Conservation (phyloP, 1,284 basidiomycete species). For the Cutaneotrichosporon sp. region DNA sequence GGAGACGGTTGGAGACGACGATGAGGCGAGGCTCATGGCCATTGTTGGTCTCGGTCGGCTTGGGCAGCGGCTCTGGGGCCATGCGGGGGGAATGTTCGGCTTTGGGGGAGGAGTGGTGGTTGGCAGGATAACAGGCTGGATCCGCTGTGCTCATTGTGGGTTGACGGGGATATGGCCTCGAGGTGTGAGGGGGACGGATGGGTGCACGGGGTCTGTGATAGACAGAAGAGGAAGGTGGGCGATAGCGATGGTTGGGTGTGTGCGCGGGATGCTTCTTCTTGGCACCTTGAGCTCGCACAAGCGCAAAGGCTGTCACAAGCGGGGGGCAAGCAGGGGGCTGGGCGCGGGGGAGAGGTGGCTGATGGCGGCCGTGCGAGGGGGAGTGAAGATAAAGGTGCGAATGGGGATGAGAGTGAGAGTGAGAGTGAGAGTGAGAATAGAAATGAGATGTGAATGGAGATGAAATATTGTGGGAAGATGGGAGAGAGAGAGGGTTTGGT, state of each 20-base stretch:
- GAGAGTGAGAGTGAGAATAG: too few species aligned
- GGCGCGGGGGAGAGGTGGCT: too few species aligned
- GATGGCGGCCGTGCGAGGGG: background rate
- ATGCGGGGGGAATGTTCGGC: constrained; percentile 15
- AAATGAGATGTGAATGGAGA: too few species aligned
- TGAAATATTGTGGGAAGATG: too few species aligned
- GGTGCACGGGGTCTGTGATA: background rate
- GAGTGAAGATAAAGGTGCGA: background rate
- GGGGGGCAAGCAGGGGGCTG: too few species aligned
- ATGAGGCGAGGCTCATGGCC: constrained; percentile 68
- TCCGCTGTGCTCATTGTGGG: constrained; percentile 17
- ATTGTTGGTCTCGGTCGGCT: constrained; percentile 2
- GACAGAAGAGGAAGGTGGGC: background rate
- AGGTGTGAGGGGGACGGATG: too few species aligned
- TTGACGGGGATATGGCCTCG: too few species aligned
- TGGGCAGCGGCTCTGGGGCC: constrained; percentile 13
- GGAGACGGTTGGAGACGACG: constrained; percentile 93
- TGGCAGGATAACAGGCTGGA: constrained; percentile 17
- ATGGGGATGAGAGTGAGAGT: too few species aligned
- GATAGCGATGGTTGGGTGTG: background rate
- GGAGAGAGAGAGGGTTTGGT: too few species aligned
- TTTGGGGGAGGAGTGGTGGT: constrained; percentile 24
- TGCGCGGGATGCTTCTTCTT: too few species aligned
- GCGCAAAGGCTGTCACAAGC: too few species aligned
- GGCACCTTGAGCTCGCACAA: too few species aligned